Evolutionary conservation across 176 grass and related monocot species (phyloP).

Genomic region (Themeda triandra): DNA sequence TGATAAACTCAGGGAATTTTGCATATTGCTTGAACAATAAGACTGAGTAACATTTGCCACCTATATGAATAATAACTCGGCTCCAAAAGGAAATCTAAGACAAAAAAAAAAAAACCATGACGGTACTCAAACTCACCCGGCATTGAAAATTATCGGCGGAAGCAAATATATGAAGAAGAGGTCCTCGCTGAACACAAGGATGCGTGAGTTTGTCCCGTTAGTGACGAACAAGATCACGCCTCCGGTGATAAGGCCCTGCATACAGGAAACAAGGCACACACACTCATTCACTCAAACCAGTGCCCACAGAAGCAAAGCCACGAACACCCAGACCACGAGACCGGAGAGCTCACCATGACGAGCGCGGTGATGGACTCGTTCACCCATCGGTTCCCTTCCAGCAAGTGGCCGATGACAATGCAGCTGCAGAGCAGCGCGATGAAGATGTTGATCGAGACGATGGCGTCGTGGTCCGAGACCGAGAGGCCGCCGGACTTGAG

Average conservation of each 20-base stretch:
- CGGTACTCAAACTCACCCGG: slow-evolving; percentile 57
- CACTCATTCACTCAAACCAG: background rate
- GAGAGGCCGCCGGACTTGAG: slow-evolving; percentile 7
- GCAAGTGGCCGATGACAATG: slow-evolving; percentile 89
- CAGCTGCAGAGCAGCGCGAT: slow-evolving; percentile 77
- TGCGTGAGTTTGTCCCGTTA: slow-evolving; percentile 54
- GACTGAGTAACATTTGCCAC: background rate
- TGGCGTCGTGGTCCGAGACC: slow-evolving; percentile 49
- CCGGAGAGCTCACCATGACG: slow-evolving; percentile 41
- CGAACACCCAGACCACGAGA: background rate
- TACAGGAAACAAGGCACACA: background rate
- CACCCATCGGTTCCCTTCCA: slow-evolving; percentile 86
- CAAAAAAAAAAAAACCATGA: background rate
- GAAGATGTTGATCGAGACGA: slow-evolving; percentile 91
- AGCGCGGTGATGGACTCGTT: slow-evolving; percentile 89
- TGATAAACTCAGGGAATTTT: background rate
- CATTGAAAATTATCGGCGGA: slow-evolving; percentile 96
- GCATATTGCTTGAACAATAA: background rate
- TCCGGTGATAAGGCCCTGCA: slow-evolving; percentile 72
- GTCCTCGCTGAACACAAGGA: slow-evolving; percentile 90
- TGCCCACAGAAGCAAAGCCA: background rate
- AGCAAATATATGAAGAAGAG: slow-evolving; percentile 94
- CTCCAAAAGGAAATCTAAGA: background rate
- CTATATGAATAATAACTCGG: background rate
- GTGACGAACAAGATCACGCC: slow-evolving; percentile 59